Conservation (phyloP, 192 early-diverging fungal genomes). For the Paraglomus brasilianum region DNA sequence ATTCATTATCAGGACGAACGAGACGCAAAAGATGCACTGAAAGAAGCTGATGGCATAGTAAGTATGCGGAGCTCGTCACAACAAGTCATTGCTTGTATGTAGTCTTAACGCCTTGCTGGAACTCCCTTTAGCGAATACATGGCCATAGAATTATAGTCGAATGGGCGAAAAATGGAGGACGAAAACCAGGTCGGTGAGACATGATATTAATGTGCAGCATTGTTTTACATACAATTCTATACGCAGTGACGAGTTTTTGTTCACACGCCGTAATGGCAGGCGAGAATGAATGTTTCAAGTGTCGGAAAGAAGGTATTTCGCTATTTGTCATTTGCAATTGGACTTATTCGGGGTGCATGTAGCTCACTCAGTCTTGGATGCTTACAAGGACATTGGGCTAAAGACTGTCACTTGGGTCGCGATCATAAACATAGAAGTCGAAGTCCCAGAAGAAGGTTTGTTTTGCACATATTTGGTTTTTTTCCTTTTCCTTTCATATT, state of each 20-base stretch:
- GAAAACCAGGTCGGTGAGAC: conserved; percentile 38
- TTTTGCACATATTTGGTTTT: no score
- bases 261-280: neutral
- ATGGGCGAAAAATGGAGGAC: conserved; percentile 57
- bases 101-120: neutral
- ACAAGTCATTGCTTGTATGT: neutral
- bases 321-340: neutral
- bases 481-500: no score
- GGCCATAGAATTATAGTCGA: conserved; percentile 49
- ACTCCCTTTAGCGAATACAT: conserved; percentile 36
- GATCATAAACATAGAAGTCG: conserved; percentile 17
- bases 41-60: conserved; percentile 12
- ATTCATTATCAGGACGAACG: conserved; percentile 48
- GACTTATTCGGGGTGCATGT: neutral
- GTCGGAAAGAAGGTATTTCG: conserved; percentile 22
- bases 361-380: neutral
- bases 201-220: neutral
- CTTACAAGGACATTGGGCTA: conserved; percentile 29
- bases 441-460: conserved; percentile 32
- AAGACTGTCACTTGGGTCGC: conserved; percentile 24
- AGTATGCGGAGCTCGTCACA: neutral
- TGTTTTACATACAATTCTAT: neutral
- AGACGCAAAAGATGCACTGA: conserved; percentile 27
- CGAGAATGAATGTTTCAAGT: conserved; percentile 31
- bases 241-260: neutral